Base-by-base conservation (phyloP, 257 asterid genomes). In the Solanum verrucosum region DNA sequence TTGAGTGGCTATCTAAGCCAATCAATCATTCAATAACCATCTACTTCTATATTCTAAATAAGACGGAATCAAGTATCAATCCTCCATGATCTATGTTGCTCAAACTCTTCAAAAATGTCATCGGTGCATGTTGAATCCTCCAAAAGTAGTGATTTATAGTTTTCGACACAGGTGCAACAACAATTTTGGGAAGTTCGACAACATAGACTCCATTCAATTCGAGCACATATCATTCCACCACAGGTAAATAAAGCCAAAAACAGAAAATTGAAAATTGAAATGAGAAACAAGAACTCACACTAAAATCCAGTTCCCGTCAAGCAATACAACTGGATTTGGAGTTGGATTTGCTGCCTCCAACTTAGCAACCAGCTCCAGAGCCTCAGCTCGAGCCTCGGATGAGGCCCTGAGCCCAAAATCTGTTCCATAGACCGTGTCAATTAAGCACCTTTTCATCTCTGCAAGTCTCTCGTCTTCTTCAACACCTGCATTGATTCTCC, bases 301-400 rank as follows among this genome's bases (percentile, higher is more conserved):
- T 89, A 97, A 93, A 90, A 94, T 89, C 99, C 98, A 97, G 87
- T 91, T 94, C 60, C 99, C 99, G 87, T 94, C 96, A 9, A 97
- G 95, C 95, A 97, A 93, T 20, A 93, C 98, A 9, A 94, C 93
- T 1, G 98, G 98, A 1, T 93, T 94, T 8, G 95, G 93, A 65
- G 96, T 95, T 6, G 98, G 99, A 92, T 97, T 96, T 21, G 91
- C 89, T 4, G 97, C 98, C 92, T 97, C 99, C 93, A 97, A 91
- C 88, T 95, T 98, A 46, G 95, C 87, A 87, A 96, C 94, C 84
- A 97, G 94, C 91, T 97, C 98, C 40, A 94, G 89, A 6, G 93
- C 94, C 92, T 97, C 99, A 2, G 99, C 99, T 87, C 98, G 95
- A 16, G 94, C 91, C 86, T 97, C 95, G 0, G 94, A 23, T 2